Percentiles rank a stretch among this genome's conserved stretches.
Evolutionary conservation across 805 yeast genomes (phyloP).

Genomic region (Saturnispora sanitii): DNA sequence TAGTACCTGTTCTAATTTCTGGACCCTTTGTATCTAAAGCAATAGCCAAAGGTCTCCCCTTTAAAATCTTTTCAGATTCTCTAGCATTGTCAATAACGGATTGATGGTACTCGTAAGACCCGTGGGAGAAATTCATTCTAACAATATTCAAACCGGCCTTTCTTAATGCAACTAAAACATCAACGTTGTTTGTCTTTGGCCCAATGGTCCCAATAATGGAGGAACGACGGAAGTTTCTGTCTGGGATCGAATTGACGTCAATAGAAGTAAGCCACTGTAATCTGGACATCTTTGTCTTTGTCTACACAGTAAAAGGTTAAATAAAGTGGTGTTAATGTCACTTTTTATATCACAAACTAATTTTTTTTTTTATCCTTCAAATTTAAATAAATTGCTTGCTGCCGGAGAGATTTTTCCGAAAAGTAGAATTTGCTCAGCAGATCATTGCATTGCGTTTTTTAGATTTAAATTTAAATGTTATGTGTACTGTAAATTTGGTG

Average conservation of each 20-base stretch:
- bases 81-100: conserved; percentile 93
- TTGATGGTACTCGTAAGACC: conserved; percentile 96
- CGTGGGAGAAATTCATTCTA: conserved; percentile 98
- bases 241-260: conserved; percentile 65
- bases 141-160: conserved; percentile 97
- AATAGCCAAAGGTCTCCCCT: conserved; percentile 96
- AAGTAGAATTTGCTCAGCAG: neutral
- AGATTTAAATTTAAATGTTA: no score
- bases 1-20: conserved; percentile 97
- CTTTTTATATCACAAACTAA: no score
- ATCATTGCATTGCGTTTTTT: neutral
- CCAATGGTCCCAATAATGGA: conserved; percentile 98
- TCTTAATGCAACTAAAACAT: conserved; percentile 75
- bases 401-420: neutral
- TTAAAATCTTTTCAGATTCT: conserved; percentile 79
- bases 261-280: conserved; percentile 78
- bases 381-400: no score
- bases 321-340: no score
- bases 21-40: conserved; percentile 99
- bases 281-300: conserved; percentile 33
- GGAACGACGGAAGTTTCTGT: conserved; percentile 78
- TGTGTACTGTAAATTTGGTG: no score
- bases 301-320: no score
- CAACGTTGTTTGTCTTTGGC: conserved; percentile 91
- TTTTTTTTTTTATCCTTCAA: no score